phyloP scores from a whole-genome alignment of 2,329 filamentous ascomycete species.

The Mycogone perniciosa region DNA sequence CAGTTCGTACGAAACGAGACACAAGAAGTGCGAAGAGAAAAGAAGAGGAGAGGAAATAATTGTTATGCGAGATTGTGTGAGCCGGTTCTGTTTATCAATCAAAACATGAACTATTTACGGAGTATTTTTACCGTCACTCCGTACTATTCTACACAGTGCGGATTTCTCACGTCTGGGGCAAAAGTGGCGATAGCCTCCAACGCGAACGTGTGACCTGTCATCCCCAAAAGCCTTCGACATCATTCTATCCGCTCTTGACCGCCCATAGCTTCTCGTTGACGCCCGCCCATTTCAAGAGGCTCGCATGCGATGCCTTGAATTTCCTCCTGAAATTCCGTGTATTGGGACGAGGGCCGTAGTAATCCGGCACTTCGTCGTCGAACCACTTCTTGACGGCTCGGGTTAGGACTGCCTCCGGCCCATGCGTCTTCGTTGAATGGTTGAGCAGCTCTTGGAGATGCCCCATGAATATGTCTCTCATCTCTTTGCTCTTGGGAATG shows the following conservation, averaged over 20 bases:
- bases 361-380: background rate
- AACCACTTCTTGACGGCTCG: background rate
- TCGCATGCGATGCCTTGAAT: slow-evolving; percentile 4
- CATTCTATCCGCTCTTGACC: background rate
- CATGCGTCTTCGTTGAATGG: background rate
- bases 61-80: too few relatives aligned
- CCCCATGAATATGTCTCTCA: slow-evolving; percentile 2
- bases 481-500: slow-evolving; percentile 4
- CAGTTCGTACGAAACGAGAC: too few relatives aligned
- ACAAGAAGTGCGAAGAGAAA: too few relatives aligned
- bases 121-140: too few relatives aligned
- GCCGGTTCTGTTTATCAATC: too few relatives aligned
- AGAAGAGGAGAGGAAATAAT: too few relatives aligned
- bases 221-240: background rate
- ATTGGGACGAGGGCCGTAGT: slow-evolving; percentile 1
- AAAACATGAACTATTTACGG: too few relatives aligned
- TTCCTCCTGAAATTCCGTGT: slow-evolving; percentile 4
- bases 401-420: background rate
- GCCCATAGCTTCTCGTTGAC: slow-evolving; percentile 2
- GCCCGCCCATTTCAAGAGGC: slow-evolving; percentile 5
- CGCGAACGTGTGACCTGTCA: background rate
- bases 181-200: too few relatives aligned
- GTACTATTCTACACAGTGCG: too few relatives aligned
- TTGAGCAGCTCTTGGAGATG: background rate
- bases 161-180: too few relatives aligned